phyloP scores from a whole-genome alignment of 257 asterid genomes.

The Ajuga chamaepitys region DNA sequence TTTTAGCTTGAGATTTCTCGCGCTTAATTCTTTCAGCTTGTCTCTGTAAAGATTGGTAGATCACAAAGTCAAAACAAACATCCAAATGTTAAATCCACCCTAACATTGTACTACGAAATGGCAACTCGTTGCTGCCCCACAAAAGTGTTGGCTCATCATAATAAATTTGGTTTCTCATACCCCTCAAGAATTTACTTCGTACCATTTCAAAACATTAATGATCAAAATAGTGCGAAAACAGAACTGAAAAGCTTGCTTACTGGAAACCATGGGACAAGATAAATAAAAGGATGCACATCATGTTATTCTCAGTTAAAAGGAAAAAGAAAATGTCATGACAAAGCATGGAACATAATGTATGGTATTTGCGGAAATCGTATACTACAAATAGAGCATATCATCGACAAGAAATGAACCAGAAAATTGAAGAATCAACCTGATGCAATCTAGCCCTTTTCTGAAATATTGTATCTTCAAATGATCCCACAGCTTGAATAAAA shows the following conservation, averaged over 20 bases:
- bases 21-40: slow-evolving; percentile 91
- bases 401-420: neutral
- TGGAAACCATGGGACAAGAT: neutral
- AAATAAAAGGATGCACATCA: neutral
- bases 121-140: neutral
- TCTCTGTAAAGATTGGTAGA: slow-evolving; percentile 40
- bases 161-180: neutral
- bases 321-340: too few species aligned
- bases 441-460: slow-evolving; percentile 85
- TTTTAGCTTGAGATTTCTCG: slow-evolving; percentile 60
- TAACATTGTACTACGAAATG: slow-evolving; percentile 4
- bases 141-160: neutral
- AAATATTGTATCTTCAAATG: slow-evolving; percentile 83
- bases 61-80: slow-evolving; percentile 5
- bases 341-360: neutral
- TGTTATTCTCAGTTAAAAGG: neutral
- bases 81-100: slow-evolving; percentile 2
- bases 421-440: slow-evolving; percentile 47
- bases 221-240: neutral
- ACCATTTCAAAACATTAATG: neutral
- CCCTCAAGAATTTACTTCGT: neutral
- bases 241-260: neutral
- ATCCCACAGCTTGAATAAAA: slow-evolving; percentile 93
- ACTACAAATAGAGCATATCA: neutral
- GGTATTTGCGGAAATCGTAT: neutral